Base-by-base conservation (phyloP, 495 filamentous ascomycete species). In the Darksidea phi region DNA sequence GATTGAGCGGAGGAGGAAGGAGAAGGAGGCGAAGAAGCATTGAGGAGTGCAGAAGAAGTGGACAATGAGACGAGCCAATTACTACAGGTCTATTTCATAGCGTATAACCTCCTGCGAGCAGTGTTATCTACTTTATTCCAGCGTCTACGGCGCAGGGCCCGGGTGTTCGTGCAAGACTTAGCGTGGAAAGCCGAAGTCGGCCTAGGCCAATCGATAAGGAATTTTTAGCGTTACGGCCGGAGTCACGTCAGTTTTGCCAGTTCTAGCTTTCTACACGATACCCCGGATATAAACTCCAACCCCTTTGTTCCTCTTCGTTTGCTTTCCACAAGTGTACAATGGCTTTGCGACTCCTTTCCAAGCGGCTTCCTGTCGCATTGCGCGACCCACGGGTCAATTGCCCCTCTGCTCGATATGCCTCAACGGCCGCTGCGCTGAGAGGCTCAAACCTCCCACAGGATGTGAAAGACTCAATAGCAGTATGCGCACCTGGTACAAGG, bases 381-480 rank as follows among this genome's bases (percentile, higher is more conserved):
- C 54, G 51, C n/a, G 36, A 34, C 18, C 50, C 56, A 8, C 43
- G 54, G 23, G 48, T 43, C 45, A 52, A 47, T 45, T 49, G 46
- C 23, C 7, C 21, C 12, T 48, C 20, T 36, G 24, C 24, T 5
- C 59, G 67, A 17, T 67, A 70, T 64, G 71, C 71, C 8, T 71
- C 69, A 25, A 61, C 71, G 23, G 64, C 72, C 20, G 71, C 71
- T 43, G 63, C 70, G n/a, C 23, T 70, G 53, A 65, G 70, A 36
- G 51, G 43, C 7, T 74, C 72, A n/a, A 74, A 58, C 57, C 71
- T 75, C 11, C 70, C 72, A 6, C 48, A 58, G 47, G 54, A 59
- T 62, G 32, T 73, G 20, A 73, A 69, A 52, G 53, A 72, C 38
- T 65, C 72, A 42, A 74, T 75, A 61, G 63, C 67, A 28, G 72